Percentiles rank a stretch among this genome's conserved stretches.
phyloP scores from a whole-genome alignment of 192 early-diverging fungal genomes.

The Pilaira anomala region DNA sequence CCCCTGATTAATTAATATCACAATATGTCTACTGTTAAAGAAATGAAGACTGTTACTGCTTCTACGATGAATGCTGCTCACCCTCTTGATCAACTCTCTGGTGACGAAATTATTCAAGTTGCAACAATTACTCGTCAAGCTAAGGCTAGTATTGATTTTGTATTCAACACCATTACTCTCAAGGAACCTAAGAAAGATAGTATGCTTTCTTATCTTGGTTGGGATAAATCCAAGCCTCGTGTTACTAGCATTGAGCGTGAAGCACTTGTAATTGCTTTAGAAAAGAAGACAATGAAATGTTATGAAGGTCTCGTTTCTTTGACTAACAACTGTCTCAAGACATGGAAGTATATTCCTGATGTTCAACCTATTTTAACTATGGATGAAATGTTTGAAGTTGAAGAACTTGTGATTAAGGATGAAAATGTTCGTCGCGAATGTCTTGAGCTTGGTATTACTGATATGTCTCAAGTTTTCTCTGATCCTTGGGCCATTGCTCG shows the following conservation, averaged over 20 bases:
- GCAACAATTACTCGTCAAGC: slow-evolving; percentile 21
- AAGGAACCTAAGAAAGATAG: slow-evolving; percentile 31
- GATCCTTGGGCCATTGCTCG: slow-evolving; percentile 43
- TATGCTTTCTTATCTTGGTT: slow-evolving; percentile 37
- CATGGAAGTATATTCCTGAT: slow-evolving; percentile 27
- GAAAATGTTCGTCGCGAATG: slow-evolving; percentile 30
- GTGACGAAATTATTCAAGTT: slow-evolving; percentile 34
- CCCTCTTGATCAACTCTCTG: slow-evolving; percentile 36
- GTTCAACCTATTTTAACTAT: slow-evolving; percentile 41
- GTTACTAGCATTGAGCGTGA: slow-evolving; percentile 31
- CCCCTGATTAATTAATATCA: too few relatives aligned
- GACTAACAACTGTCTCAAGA: slow-evolving; percentile 13
- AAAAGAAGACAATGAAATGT: slow-evolving; percentile 25
- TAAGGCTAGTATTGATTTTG: slow-evolving; percentile 16
- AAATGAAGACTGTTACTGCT: slow-evolving; percentile 28
- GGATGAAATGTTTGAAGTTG: slow-evolving; percentile 39
- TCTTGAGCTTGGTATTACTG: slow-evolving; percentile 33
- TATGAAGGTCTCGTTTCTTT: slow-evolving; percentile 35
- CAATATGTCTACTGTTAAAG: slow-evolving; percentile 24
- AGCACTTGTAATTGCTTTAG: slow-evolving; percentile 30
- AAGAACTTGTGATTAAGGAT: slow-evolving; percentile 32
- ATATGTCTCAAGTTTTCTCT: slow-evolving; percentile 34
- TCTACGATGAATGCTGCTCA: slow-evolving; percentile 14
- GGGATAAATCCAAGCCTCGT: slow-evolving; percentile 23
- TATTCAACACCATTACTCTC: slow-evolving; percentile 44